Conservation (phyloP, 768 basidiomycete species). For the Tulasnella calospora region DNA sequence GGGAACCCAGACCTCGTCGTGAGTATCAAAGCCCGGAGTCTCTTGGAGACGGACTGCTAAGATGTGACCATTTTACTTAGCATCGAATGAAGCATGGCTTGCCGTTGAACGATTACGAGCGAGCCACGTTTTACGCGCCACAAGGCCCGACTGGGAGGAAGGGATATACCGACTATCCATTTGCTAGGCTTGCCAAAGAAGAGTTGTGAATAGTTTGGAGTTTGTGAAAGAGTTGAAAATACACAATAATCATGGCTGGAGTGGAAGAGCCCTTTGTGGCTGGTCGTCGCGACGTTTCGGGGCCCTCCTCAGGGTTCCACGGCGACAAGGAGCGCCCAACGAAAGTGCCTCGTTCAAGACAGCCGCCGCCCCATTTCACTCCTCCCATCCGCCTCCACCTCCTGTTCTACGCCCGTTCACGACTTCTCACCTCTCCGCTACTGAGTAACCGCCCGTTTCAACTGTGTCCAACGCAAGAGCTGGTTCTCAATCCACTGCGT, state of each 20-base stretch:
- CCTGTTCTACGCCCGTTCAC: background rate
- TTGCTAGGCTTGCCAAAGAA: background rate
- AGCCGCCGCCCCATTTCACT: background rate
- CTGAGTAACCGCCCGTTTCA: background rate
- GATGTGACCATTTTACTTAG: background rate
- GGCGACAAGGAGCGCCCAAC: background rate
- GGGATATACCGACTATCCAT: background rate
- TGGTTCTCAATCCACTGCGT: background rate
- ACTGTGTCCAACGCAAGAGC: background rate
- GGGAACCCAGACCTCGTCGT: constrained; percentile 17
- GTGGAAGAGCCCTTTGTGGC: background rate
- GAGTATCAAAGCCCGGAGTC: background rate
- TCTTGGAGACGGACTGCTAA: background rate
- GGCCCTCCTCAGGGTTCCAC: background rate
- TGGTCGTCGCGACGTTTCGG: background rate
- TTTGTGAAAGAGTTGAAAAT: background rate
- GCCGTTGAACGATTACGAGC: constrained; percentile 9
- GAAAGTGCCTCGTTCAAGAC: background rate
- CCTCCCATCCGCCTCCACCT: background rate
- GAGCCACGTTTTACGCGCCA: background rate
- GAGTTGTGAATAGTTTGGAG: background rate
- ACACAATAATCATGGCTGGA: no score
- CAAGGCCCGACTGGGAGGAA: background rate
- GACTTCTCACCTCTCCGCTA: background rate
- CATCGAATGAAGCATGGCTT: background rate